Percentiles rank a stretch among this genome's conserved stretches.
These are phyloP conservation scores for Xylaria sp. DNA, from an alignment of 2,329 filamentous ascomycete genomes.

Conservation along the genomic window DNA sequence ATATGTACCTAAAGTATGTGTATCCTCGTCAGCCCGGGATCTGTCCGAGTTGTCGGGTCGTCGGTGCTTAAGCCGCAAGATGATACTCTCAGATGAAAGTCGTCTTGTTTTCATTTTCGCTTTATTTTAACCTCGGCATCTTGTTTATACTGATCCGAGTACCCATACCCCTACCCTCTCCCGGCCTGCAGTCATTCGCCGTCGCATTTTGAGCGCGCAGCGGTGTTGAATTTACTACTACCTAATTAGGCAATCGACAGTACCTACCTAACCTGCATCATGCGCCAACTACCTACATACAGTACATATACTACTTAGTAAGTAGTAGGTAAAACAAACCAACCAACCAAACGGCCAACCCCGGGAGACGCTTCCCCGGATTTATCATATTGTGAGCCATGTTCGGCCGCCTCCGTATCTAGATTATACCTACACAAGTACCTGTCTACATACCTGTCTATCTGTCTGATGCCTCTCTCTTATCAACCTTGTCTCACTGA, in stretches of 20 bases:
- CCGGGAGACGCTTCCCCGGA: conserved; percentile 26
- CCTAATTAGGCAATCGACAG: neutral
- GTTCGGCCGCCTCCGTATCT: conserved; percentile 11
- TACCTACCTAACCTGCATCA: too few species aligned
- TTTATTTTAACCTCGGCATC: neutral
- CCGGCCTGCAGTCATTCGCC: conserved; percentile 1
- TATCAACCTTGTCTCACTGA: neutral
- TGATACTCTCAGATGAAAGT: neutral
- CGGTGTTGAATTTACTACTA: neutral
- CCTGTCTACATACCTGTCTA: neutral
- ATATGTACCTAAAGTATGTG: neutral
- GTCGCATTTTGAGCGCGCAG: neutral
- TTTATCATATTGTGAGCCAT: conserved; percentile 20
- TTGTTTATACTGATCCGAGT: neutral
- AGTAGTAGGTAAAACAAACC: neutral
- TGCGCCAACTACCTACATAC: too few species aligned
- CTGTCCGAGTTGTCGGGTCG: conserved; percentile 35
- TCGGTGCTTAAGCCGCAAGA: conserved; percentile 2
- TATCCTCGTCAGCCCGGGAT: conserved; percentile 2
- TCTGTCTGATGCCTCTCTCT: neutral
- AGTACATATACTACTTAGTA: neutral
- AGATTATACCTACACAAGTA: neutral
- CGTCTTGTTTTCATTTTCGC: neutral
- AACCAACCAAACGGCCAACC: conserved; percentile 7
- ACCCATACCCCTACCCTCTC: neutral